These are phyloP conservation scores for Thielaviopsis ethacetica DNA, from an alignment of 2,329 filamentous ascomycete genomes.

Conservation along the genomic window DNA sequence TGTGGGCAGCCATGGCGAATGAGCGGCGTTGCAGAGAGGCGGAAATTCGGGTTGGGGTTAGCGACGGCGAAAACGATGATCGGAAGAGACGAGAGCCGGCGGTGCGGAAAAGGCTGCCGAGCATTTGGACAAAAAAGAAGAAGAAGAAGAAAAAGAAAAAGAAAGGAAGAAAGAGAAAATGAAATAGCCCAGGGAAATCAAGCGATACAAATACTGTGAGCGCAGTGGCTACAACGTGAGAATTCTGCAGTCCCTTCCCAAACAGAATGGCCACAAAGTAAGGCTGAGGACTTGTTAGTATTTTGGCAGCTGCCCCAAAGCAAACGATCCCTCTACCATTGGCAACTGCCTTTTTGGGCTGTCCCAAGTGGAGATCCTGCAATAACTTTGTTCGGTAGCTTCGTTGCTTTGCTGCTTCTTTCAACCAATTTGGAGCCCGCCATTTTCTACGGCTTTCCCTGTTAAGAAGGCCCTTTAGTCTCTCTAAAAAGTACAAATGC, in stretches of 20 bases:
- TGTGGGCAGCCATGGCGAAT: slow-evolving; percentile 17
- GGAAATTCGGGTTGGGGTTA: background rate
- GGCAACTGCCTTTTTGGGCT: slow-evolving; percentile 11
- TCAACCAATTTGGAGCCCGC: background rate
- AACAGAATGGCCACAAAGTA: background rate
- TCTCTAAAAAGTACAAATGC: too few relatives aligned
- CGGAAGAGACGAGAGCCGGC: slow-evolving; percentile 6
- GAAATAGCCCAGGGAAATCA: background rate
- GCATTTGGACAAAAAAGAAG: slow-evolving; percentile 1
- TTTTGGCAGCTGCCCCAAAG: background rate
- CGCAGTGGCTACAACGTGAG: background rate
- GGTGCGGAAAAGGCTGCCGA: slow-evolving; percentile 8
- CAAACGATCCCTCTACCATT: slow-evolving; percentile 1
- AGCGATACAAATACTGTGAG: background rate
- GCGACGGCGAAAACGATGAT: background rate
- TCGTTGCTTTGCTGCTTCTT: background rate
- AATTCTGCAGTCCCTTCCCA: too few relatives aligned
- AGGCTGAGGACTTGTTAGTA: background rate
- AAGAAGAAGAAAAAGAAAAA: background rate
- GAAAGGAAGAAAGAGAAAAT: background rate
- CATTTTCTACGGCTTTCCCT: background rate
- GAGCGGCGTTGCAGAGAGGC: background rate
- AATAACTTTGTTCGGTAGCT: background rate
- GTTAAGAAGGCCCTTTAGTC: too few relatives aligned
- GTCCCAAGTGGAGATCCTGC: background rate